Conservation (phyloP, 176 grass and related monocot genomes). For the barley (Hordeum vulgare) region MorexV3_pseudomolecules_assembly NC_058521.1:599390252-599390751, state of each 20-base stretch:
- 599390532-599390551: background rate
- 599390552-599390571: slow-evolving; percentile 6
- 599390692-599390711: background rate
- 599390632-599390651: background rate
- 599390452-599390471: background rate
- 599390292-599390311: slow-evolving; percentile 1
- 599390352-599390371: no score
- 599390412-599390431: slow-evolving; percentile 40
- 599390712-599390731: background rate
- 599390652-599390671: background rate
- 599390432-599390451: slow-evolving; percentile 33
- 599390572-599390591: background rate
- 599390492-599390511: slow-evolving; percentile 40
- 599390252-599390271: slow-evolving; percentile 19
- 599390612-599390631: background rate
- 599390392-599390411: slow-evolving; percentile 5
- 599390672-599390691: background rate
- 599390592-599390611: slow-evolving; percentile 2
- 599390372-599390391: slow-evolving; percentile 50
- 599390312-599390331: slow-evolving; percentile 18
- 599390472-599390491: slow-evolving; percentile 53
- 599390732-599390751: background rate
- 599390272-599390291: no score
- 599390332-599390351: slow-evolving; percentile 24
- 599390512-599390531: slow-evolving; percentile 14